A percentile compares a stretch with the other conserved stretches of the same genome.
These are phyloP conservation scores for Kazachstania bromeliacearum DNA, from an alignment of 805 yeast genomes.

Conservation along the genomic window DNA sequence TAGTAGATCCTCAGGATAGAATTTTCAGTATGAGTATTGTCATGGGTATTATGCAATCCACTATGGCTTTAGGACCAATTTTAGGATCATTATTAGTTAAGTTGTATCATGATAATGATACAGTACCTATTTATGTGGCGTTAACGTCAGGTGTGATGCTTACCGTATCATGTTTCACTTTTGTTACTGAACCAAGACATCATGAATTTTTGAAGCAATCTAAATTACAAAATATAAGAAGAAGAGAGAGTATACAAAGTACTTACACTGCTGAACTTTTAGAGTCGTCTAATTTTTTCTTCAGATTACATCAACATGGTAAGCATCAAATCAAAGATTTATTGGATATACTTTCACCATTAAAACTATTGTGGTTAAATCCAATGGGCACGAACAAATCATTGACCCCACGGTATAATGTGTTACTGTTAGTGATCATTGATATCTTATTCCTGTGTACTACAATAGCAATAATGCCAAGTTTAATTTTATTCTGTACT, in stretches of 20 bases:
- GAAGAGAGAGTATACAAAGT: slow-evolving; percentile 1
- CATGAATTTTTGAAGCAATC: slow-evolving; percentile 43
- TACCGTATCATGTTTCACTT: slow-evolving; percentile 29
- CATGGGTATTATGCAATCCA: slow-evolving; percentile 49
- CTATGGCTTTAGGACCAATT: slow-evolving; percentile 58
- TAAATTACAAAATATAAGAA: slow-evolving; percentile 19
- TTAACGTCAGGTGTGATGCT: slow-evolving; percentile 26
- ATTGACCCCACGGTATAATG: slow-evolving; percentile 35
- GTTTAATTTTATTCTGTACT: slow-evolving; percentile 44
- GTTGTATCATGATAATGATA: slow-evolving; percentile 20
- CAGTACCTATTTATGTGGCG: slow-evolving; percentile 28
- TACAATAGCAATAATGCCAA: slow-evolving; percentile 34
- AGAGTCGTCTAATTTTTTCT: background rate
- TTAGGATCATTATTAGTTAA: slow-evolving; percentile 37
- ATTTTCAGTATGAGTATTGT: slow-evolving; percentile 49
- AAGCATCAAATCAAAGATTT: slow-evolving; percentile 11
- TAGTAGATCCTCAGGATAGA: slow-evolving; percentile 53
- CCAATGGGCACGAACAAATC: slow-evolving; percentile 23
- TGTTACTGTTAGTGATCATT: slow-evolving; percentile 38
- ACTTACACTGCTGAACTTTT: slow-evolving; percentile 1
- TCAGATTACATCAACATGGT: slow-evolving; percentile 2
- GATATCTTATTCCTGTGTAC: slow-evolving; percentile 37
- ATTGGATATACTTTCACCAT: slow-evolving; percentile 35
- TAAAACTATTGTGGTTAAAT: slow-evolving; percentile 44
- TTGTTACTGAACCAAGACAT: slow-evolving; percentile 60